Evolutionary conservation across 257 asterid species (phyloP), one percentile per base, ranked within the genome.

Genomic region (Cinchona pubescens): DNA sequence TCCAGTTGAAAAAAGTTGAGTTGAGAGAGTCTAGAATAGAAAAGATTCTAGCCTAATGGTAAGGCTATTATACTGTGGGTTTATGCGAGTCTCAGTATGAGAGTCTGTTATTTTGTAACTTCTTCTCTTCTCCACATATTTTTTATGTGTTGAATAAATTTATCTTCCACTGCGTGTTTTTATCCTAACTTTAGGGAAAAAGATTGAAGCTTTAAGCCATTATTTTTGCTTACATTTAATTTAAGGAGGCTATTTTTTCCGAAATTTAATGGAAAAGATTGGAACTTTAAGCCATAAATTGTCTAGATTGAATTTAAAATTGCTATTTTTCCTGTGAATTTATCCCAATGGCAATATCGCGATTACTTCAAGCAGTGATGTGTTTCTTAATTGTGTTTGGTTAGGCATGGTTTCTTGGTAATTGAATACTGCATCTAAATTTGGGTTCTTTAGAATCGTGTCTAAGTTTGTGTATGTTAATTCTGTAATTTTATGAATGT

Each of bases 401-500:
- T 49, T 75, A 48, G 49, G 49, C 43, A 46, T 5, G 43, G 60
- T 69, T 62, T 60, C 38, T 61, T 63, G 62, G 29, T 40, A 35
- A 72, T 40, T 34, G 37, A 23, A 13, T 46, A 29, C n/a, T 63
- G 40, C 37, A 53, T 55, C 53, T 73, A 40, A 15, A 34, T 35
- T 38, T 42, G n/a, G 25, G 35, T 60, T 51, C 69, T 62, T 64
- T 40, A 11, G n/a, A 61, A 30, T 16, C 58, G 0, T 14, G 23
- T 38, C 62, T 45, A 18, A 12, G 35, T 67, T 42, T 67, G 53
- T 35, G n/a, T n/a, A n/a, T 56, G 60, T 63, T 27, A n/a, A 4
- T 38, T n/a, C 58, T 40, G 40, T 59, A 66, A 67, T 2, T 68
- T 75, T 65, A n/a, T 72, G 59, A 40, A 14, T 77, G 60, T 79